These are phyloP conservation scores for Candida verbasci DNA, from an alignment of 805 yeast genomes.

Conservation along the genomic window DNA sequence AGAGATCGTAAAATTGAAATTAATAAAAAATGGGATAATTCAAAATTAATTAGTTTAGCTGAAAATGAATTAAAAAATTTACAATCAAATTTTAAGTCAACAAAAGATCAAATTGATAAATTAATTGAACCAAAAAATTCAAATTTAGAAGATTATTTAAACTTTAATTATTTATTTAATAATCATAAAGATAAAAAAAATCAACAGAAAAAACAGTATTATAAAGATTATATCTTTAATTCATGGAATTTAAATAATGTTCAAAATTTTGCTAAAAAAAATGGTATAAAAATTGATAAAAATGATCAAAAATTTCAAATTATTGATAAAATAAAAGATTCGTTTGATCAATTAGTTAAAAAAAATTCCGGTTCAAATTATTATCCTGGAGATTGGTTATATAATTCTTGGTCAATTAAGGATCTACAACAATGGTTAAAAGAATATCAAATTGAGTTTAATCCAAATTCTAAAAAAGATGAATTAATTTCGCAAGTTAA, in stretches of 20 bases:
- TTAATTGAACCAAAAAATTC: slow-evolving; percentile 3
- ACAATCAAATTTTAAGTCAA: slow-evolving; percentile 3
- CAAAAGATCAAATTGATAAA: slow-evolving; percentile 1
- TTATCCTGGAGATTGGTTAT: slow-evolving; percentile 51
- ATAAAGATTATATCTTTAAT: slow-evolving; percentile 44
- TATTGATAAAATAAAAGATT: slow-evolving; percentile 34
- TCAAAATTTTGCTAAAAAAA: slow-evolving; percentile 24
- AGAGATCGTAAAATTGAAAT: slow-evolving; percentile 20
- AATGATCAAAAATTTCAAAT: slow-evolving; percentile 35
- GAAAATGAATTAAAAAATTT: slow-evolving; percentile 20
- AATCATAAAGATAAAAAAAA: slow-evolving; percentile 4
- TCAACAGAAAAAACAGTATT: slow-evolving; percentile 4
- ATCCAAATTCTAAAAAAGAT: slow-evolving; percentile 38
- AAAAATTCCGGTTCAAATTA: slow-evolving; percentile 34
- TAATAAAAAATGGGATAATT: slow-evolving; percentile 16
- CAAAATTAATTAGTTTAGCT: slow-evolving; percentile 22
- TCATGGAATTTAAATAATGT: slow-evolving; percentile 40
- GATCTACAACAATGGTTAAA: slow-evolving; percentile 48
- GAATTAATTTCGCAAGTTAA: slow-evolving; percentile 44
- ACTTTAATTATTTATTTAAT: slow-evolving; percentile 2
- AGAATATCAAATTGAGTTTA: slow-evolving; percentile 33
- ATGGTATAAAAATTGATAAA: slow-evolving; percentile 24
- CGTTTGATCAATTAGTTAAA: slow-evolving; percentile 37
- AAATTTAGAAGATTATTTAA: slow-evolving; percentile 8
- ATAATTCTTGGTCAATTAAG: slow-evolving; percentile 48